Conservation (phyloP, 139 green algal species). For the Volvox africanus region DNA sequence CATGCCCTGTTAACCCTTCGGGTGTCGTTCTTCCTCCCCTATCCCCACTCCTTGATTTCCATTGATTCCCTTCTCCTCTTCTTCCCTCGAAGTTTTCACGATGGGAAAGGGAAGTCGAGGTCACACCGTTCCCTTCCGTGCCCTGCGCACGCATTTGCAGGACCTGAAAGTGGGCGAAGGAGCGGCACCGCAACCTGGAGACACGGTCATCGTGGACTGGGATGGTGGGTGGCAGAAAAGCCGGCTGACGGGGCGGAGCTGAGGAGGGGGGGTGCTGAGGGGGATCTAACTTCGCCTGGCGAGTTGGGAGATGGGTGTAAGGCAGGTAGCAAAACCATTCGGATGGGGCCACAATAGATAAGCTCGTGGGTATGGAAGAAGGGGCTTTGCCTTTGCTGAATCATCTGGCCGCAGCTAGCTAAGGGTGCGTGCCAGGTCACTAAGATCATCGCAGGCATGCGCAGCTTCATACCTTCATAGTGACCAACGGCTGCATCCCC, state of each 20-base stretch:
- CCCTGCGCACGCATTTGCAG: not conserved
- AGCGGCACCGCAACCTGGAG: constrained; percentile 54
- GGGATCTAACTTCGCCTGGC: not conserved
- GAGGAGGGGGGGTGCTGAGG: not conserved
- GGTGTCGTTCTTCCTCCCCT: not conserved
- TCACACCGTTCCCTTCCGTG: not conserved
- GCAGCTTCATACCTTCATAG: too few relatives aligned
- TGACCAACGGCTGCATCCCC: too few relatives aligned
- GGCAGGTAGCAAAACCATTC: too few relatives aligned
- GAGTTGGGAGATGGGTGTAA: too few relatives aligned
- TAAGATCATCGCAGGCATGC: too few relatives aligned
- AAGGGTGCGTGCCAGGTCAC: too few relatives aligned
- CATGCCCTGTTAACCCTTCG: too few relatives aligned
- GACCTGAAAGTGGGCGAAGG: constrained; percentile 60
- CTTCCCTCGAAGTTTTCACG: not conserved
- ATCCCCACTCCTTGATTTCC: not conserved
- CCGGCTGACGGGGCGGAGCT: not conserved
- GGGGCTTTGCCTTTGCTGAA: too few relatives aligned
- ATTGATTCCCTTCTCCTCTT: not conserved
- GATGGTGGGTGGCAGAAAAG: constrained; percentile 66
- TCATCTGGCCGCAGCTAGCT: too few relatives aligned
- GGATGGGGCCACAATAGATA: too few relatives aligned
- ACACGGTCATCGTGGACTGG: constrained; percentile 91
- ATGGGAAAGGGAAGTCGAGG: not conserved
- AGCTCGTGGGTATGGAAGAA: too few relatives aligned